These are phyloP conservation scores for Tilletia indica DNA, from an alignment of 1,284 basidiomycete genomes.

Conservation along the genomic window DNA sequence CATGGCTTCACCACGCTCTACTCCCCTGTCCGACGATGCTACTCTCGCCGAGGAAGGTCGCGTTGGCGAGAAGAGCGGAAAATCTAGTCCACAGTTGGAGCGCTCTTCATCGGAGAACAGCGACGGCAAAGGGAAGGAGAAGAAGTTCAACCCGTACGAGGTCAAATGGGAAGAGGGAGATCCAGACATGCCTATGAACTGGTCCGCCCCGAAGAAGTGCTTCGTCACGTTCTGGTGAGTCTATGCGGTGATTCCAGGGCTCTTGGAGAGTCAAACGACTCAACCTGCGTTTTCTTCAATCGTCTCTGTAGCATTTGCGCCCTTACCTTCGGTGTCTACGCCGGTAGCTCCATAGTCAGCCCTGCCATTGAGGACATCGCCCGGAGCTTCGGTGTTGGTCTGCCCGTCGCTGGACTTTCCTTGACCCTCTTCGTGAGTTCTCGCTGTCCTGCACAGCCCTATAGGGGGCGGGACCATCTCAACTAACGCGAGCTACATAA, in stretches of 20 bases:
- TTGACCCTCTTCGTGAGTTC: slow-evolving; percentile 21
- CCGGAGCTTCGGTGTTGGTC: neutral
- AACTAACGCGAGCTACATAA: no score
- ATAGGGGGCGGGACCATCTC: no score
- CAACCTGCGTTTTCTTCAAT: neutral
- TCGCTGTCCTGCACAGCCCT: no score
- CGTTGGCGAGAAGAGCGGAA: slow-evolving; percentile 6
- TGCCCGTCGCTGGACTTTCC: slow-evolving; percentile 11
- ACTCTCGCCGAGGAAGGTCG: slow-evolving; percentile 11
- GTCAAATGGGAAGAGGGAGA: slow-evolving; percentile 58
- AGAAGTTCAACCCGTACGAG: slow-evolving; percentile 48
- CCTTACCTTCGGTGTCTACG: slow-evolving; percentile 62
- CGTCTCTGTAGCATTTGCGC: slow-evolving; percentile 36
- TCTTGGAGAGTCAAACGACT: no score
- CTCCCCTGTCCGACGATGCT: slow-evolving; percentile 5
- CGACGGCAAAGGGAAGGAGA: slow-evolving; percentile 22
- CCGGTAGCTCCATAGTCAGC: slow-evolving; percentile 64
- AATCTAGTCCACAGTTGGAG: slow-evolving; percentile 3
- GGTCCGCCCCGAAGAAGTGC: slow-evolving; percentile 42
- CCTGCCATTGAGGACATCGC: slow-evolving; percentile 59
- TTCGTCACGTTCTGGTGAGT: slow-evolving; percentile 38
- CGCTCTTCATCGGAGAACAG: slow-evolving; percentile 20
- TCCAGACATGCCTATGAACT: slow-evolving; percentile 54
- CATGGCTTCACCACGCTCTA: no score
- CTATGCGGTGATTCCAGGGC: no score